Evolutionary conservation across 2,329 filamentous ascomycete genomes (phyloP).

Genomic region (Diaporthe vaccinii): DNA sequence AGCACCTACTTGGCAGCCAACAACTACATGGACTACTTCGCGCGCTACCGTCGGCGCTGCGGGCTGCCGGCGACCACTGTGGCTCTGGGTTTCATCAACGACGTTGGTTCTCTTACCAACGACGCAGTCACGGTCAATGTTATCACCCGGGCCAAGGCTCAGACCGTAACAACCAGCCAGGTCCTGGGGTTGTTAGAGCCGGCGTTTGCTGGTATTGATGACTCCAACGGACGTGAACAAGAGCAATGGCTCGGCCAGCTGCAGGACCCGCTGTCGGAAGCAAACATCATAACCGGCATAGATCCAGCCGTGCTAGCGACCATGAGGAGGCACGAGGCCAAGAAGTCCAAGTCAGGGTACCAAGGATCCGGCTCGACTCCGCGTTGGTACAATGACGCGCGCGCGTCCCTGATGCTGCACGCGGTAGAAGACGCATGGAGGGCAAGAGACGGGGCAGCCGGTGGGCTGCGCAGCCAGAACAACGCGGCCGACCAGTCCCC

Average conservation of each 20-base stretch:
- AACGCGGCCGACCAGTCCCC: neutral
- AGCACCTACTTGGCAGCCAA: conserved; percentile 42
- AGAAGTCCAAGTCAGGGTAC: too few relatives aligned
- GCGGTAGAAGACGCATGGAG: conserved; percentile 46
- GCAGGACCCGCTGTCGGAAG: too few relatives aligned
- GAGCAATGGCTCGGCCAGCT: too few relatives aligned
- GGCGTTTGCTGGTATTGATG: too few relatives aligned
- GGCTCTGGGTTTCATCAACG: conserved; percentile 44
- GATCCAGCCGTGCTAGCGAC: too few relatives aligned
- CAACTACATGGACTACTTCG: conserved; percentile 49
- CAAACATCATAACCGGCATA: too few relatives aligned
- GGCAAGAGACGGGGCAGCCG: neutral
- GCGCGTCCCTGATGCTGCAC: conserved; percentile 6
- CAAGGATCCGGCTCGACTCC: too few relatives aligned
- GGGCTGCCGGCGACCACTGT: conserved; percentile 46
- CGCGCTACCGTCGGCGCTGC: conserved; percentile 44
- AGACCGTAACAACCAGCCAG: conserved; percentile 6
- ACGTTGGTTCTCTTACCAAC: conserved; percentile 36
- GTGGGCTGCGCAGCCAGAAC: neutral
- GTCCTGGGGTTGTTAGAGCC: too few relatives aligned
- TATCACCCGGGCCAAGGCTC: conserved; percentile 43
- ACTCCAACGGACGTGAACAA: too few relatives aligned
- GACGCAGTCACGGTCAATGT: neutral
- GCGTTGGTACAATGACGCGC: too few relatives aligned
- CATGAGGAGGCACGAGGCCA: too few relatives aligned